A percentile compares a stretch with the other conserved stretches of the same genome.
phyloP scores from a whole-genome alignment of 768 basidiomycete genomes.

The Mycena chlorophos region DNA sequence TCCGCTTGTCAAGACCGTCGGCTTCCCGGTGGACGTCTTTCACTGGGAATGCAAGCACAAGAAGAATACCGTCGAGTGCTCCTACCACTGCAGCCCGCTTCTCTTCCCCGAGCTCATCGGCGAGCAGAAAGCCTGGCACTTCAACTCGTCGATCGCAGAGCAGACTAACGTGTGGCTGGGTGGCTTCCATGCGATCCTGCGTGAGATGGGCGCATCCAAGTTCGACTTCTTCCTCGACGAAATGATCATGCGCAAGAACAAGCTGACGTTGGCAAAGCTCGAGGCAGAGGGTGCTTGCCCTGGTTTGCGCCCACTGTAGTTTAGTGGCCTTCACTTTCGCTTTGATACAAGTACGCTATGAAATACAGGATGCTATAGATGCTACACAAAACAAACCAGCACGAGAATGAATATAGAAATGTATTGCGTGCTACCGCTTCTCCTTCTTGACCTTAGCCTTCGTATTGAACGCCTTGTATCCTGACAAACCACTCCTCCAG shows the following conservation, averaged over 20 bases:
- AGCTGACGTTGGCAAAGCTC: too few relatives aligned
- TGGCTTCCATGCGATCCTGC: conserved; percentile 24
- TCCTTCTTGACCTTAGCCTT: background rate
- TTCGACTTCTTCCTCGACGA: conserved; percentile 21
- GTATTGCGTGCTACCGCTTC: background rate
- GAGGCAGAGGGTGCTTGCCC: background rate
- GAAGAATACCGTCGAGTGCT: conserved; percentile 17
- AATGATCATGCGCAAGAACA: conserved; percentile 5
- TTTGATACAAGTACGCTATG: too few relatives aligned
- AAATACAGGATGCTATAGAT: background rate
- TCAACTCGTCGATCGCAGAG: conserved; percentile 34
- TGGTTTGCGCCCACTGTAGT: background rate
- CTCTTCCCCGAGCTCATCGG: conserved; percentile 24
- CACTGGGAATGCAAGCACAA: conserved; percentile 40
- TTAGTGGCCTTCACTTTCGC: too few relatives aligned
- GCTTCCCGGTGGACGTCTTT: conserved; percentile 37
- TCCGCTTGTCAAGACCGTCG: conserved; percentile 21
- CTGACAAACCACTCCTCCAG: background rate
- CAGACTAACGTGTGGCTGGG: conserved; percentile 35
- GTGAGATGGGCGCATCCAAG: conserved; percentile 23
- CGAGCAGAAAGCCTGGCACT: conserved; percentile 26
- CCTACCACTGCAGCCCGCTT: conserved; percentile 14
- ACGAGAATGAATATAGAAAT: background rate
- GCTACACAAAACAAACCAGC: background rate
- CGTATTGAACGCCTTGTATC: background rate